Evolutionary conservation across 1,284 basidiomycete genomes (phyloP).

Genomic region (Athelia sp.): DNA sequence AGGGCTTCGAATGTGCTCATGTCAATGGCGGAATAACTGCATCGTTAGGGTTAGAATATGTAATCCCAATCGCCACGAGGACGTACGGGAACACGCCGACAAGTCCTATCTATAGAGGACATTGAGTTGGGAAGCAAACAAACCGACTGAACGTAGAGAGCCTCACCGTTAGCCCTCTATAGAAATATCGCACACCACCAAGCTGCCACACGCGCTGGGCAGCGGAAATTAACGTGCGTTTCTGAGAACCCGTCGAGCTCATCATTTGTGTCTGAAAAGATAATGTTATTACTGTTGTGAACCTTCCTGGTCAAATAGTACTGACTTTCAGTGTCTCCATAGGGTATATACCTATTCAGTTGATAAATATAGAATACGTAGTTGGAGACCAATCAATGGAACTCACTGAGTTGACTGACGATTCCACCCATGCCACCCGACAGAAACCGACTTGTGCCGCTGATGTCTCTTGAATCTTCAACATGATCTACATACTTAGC

Average conservation of each 20-base stretch:
- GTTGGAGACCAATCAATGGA: not conserved
- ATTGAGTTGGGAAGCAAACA: conserved; percentile 13
- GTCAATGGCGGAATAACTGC: conserved; percentile 83
- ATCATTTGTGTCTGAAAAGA: conserved; percentile 85
- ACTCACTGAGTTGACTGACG: conserved; percentile 84
- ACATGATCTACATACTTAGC: conserved; percentile 91
- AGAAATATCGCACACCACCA: conserved; percentile 85
- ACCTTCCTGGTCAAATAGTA: no score
- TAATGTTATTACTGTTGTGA: no score
- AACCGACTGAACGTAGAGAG: conserved; percentile 1
- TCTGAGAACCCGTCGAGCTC: conserved; percentile 67
- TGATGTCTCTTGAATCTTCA: conserved; percentile 86
- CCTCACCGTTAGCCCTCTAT: conserved; percentile 86
- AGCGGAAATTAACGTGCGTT: conserved; percentile 54
- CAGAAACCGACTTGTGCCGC: conserved; percentile 88
- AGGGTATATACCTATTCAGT: conserved; percentile 79
- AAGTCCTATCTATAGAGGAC: conserved; percentile 66
- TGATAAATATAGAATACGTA: no score
- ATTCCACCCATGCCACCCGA: conserved; percentile 96
- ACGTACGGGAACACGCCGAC: conserved; percentile 86
- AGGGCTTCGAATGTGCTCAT: conserved; percentile 95
- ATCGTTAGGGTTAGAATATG: not conserved
- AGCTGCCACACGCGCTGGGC: conserved; percentile 69
- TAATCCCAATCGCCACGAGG: conserved; percentile 10
- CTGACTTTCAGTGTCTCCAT: conserved; percentile 81